Percentiles rank a stretch among this genome's conserved stretches.
Conservation (phyloP, 768 basidiomycete species). For the Gymnopilus dilepis region DNA sequence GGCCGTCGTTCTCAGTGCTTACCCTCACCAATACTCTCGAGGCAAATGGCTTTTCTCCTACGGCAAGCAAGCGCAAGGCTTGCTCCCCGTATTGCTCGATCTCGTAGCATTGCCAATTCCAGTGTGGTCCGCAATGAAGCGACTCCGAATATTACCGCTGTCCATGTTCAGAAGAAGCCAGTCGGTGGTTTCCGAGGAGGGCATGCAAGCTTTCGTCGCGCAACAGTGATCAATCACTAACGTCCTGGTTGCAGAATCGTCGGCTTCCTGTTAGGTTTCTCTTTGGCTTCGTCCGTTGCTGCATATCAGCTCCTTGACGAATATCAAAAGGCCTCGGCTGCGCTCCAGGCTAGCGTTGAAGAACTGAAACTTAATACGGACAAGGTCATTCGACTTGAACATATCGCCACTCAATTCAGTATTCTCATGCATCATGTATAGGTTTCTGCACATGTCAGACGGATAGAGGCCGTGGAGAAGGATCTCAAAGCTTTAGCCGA, state of each 20-base stretch:
- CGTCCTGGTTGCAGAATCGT: slow-evolving; percentile 57
- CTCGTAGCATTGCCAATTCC: slow-evolving; percentile 51
- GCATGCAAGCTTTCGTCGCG: slow-evolving; percentile 37
- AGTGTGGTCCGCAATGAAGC: slow-evolving; percentile 48
- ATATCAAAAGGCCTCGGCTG: slow-evolving; percentile 87
- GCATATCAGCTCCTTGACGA: slow-evolving; percentile 91
- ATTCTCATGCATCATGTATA: slow-evolving; percentile 36
- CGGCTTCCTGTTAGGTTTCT: slow-evolving; percentile 90
- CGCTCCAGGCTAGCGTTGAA: slow-evolving; percentile 85
- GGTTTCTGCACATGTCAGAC: slow-evolving; percentile 82
- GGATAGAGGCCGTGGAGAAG: slow-evolving; percentile 90
- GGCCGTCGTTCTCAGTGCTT: not conserved
- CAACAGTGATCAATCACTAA: slow-evolving; percentile 7
- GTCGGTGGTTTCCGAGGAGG: slow-evolving; percentile 76
- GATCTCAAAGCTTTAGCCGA: slow-evolving; percentile 79
- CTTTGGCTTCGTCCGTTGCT: slow-evolving; percentile 83
- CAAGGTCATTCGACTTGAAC: slow-evolving; percentile 47
- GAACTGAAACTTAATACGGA: slow-evolving; percentile 84
- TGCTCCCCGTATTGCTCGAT: slow-evolving; percentile 7
- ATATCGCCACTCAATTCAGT: not conserved
- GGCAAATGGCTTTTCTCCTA: slow-evolving; percentile 19
- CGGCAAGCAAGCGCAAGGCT: slow-evolving; percentile 21
- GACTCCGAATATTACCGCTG: slow-evolving; percentile 55
- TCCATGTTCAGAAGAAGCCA: slow-evolving; percentile 70
- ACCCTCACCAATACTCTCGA: not conserved